phyloP scores from a whole-genome alignment of 257 asterid genomes.

The Catharanthus roseus region DNA sequence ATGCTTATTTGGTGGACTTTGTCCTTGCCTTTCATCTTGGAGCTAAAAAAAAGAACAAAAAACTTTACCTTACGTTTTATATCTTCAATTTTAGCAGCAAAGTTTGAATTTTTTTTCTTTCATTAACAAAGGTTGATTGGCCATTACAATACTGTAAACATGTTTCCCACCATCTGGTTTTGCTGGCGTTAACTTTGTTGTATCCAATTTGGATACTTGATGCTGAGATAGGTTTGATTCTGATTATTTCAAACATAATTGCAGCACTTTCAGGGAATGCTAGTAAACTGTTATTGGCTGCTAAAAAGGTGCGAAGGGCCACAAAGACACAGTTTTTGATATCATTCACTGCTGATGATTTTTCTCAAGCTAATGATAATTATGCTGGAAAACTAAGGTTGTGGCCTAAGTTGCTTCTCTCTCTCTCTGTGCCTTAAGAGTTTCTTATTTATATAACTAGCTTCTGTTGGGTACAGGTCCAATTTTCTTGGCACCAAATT shows the following conservation, averaged over 20 bases:
- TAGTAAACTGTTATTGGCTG: conserved; percentile 34
- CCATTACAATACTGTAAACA: not conserved
- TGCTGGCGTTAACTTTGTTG: not conserved
- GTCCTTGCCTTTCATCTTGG: not conserved
- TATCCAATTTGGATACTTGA: not conserved
- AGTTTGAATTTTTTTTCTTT: too few species aligned
- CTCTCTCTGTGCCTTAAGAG: not conserved
- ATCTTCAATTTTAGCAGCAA: not conserved
- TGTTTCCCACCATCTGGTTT: not conserved
- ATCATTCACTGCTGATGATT: conserved; percentile 31
- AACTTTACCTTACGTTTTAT: not conserved
- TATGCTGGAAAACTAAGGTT: conserved; percentile 29
- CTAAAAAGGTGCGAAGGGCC: conserved; percentile 29
- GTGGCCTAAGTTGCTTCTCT: not conserved
- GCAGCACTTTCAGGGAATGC: conserved; percentile 61
- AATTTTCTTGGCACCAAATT: conserved; percentile 33
- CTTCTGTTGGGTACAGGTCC: conserved; percentile 17
- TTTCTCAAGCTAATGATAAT: conserved; percentile 27
- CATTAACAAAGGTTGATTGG: too few species aligned
- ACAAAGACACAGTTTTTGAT: conserved; percentile 24
- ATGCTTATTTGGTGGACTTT: not conserved
- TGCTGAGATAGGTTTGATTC: not conserved
- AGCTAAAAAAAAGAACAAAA: too few species aligned
- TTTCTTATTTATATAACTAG: not conserved
- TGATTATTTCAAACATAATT: conserved; percentile 15